A percentile compares a stretch with the other conserved stretches of the same genome.
Conservation (phyloP, 495 filamentous ascomycete species). For the Penicillium roqueforti region DNA sequence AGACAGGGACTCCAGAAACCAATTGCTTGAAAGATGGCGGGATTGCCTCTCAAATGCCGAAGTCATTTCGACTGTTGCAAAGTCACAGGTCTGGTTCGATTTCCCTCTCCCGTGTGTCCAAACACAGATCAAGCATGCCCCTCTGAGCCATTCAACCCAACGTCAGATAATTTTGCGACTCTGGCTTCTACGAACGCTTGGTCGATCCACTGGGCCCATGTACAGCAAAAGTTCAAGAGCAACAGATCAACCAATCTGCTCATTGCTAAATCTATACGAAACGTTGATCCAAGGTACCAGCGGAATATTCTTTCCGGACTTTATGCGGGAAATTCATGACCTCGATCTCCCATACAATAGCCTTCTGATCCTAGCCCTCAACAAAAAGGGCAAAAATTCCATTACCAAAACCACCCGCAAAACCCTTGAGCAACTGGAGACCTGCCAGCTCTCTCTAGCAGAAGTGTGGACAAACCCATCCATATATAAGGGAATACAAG, state of each 20-base stretch:
- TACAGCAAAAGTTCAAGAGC: constrained; percentile 16
- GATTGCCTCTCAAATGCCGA: constrained; percentile 25
- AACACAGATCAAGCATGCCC: not conserved
- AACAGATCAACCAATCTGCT: constrained; percentile 25
- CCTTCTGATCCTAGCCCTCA: constrained; percentile 27
- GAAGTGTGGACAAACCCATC: constrained; percentile 30
- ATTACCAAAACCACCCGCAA: constrained; percentile 23
- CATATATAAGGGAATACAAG: constrained; percentile 24
- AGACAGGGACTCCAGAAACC: constrained; percentile 10
- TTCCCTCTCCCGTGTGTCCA: constrained; percentile 11
- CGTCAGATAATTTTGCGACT: constrained; percentile 35
- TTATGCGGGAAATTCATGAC: constrained; percentile 31
- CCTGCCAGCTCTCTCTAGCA: constrained; percentile 23
- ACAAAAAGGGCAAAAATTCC: constrained; percentile 24
- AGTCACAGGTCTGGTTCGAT: constrained; percentile 29
- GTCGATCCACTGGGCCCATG: constrained; percentile 21
- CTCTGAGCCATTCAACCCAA: constrained; percentile 10
- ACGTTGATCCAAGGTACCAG: not conserved
- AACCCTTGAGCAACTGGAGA: constrained; percentile 32
- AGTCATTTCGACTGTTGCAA: constrained; percentile 20
- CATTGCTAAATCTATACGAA: constrained; percentile 34
- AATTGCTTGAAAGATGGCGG: constrained; percentile 31
- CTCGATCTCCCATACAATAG: constrained; percentile 34
- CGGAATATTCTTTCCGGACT: constrained; percentile 27
- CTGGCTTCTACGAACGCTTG: constrained; percentile 35